These are phyloP conservation scores for Tremella yokohamensis DNA, from an alignment of 768 basidiomycete genomes.

Conservation along the genomic window DNA sequence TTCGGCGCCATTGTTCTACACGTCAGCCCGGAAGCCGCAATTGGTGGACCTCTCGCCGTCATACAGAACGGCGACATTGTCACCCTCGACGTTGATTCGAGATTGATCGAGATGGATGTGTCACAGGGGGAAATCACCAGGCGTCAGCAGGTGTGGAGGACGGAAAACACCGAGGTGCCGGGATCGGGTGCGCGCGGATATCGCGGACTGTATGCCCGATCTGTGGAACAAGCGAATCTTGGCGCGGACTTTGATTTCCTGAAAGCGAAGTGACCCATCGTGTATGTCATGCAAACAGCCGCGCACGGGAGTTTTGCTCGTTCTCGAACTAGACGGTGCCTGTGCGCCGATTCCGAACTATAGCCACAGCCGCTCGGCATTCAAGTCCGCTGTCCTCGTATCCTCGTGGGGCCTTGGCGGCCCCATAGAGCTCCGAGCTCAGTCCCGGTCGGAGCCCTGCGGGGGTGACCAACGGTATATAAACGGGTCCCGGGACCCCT, in stretches of 20 bases:
- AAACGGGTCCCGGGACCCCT: too few species aligned
- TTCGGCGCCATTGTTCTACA: slow-evolving; percentile 43
- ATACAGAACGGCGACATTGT: slow-evolving; percentile 30
- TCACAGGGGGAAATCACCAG: slow-evolving; percentile 9
- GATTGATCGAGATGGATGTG: slow-evolving; percentile 13
- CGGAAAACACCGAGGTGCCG: background rate
- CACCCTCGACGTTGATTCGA: slow-evolving; percentile 12
- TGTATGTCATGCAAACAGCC: too few species aligned
- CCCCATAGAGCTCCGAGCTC: too few species aligned
- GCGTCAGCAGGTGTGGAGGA: slow-evolving; percentile 6
- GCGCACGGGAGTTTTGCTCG: too few species aligned
- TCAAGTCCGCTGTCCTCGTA: too few species aligned
- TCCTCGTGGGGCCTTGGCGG: too few species aligned
- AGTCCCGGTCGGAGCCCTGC: too few species aligned
- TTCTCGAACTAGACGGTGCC: too few species aligned
- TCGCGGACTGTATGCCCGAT: slow-evolving; percentile 24
- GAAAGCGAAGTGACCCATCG: background rate
- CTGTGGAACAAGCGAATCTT: slow-evolving; percentile 33
- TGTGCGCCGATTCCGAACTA: too few species aligned
- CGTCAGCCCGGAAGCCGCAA: slow-evolving; percentile 39
- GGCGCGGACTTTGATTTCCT: slow-evolving; percentile 43
- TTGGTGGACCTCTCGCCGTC: slow-evolving; percentile 32
- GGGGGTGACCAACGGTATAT: too few species aligned
- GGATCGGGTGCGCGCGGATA: slow-evolving; percentile 28
- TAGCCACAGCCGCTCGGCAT: too few species aligned